Base-by-base conservation (phyloP, 176 grass and related monocot genomes). In the Juncus inflexus region DNA sequence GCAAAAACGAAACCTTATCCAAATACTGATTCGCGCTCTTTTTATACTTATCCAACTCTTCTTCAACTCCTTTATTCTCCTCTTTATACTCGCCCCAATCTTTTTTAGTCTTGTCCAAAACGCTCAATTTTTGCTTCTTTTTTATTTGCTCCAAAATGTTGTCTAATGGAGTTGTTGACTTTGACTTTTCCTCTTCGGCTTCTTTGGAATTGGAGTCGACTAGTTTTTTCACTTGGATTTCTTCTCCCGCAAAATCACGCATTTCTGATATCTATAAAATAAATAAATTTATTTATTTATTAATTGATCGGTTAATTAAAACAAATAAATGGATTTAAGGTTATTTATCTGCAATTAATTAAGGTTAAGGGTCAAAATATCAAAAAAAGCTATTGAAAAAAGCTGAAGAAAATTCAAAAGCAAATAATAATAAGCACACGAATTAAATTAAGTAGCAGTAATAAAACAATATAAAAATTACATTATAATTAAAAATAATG, bases 51-150 rank as follows among this genome's bases (percentile, higher is more conserved):
- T 86, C 95, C 68, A 99, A 65, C 65, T 99, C 85, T 39, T 94
- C 82, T 65, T 84, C 95, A 80, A 99, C 36, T 0, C 90, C 89
- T 50, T 72, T 83, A 62, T 89, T 99, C 50, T 99, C 95, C 15
- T 75, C 94, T 80, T 99, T 99, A 59, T 86, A 99, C 72, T 99
- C 95, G 52, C 80, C 85, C 95, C 95, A 99, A 63, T 99, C 95
- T 76, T 94, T 99, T 72, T 99, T 99, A 0, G 95, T 99, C 67
- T 99, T 99, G 69, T 94, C 89, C 19, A 99, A 81, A n/a, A 99
- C 95, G 12, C 85, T 99, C 35, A 99, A 81, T 84, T 99, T 99
- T 59, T 75, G 84, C 8, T 92, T 99, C 80, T 99, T 99, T 79
- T 76, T 86, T 84, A 99, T 99, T 79, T 94, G 89, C 62, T 99